phyloP scores from a whole-genome alignment of 1,284 basidiomycete species.

The Trichosporon ovoides region DNA sequence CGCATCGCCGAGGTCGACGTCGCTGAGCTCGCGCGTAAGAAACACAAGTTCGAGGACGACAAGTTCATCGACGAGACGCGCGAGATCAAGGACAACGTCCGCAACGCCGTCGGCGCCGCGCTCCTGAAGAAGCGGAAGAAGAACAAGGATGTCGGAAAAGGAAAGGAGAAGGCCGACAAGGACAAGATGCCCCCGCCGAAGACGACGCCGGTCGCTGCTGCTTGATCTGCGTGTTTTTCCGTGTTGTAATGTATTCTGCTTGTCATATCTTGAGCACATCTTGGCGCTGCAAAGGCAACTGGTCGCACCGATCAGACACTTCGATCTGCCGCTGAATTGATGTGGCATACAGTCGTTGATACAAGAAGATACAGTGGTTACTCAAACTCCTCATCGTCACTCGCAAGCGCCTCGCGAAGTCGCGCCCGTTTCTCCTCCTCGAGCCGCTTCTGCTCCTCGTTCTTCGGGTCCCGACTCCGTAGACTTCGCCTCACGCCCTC shows the following conservation, averaged over 20 bases:
- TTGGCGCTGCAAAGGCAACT: background rate
- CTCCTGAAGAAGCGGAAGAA: slow-evolving; percentile 26
- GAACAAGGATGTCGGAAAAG: slow-evolving; percentile 53
- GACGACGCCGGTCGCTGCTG: slow-evolving; percentile 17
- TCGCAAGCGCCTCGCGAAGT: slow-evolving; percentile 26
- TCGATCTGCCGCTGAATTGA: too few species aligned
- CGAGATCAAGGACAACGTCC: slow-evolving; percentile 87
- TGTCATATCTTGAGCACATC: background rate
- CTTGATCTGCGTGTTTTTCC: background rate
- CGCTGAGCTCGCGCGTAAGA: slow-evolving; percentile 60
- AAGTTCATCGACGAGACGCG: slow-evolving; percentile 87
- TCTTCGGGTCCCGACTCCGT: slow-evolving; percentile 28
- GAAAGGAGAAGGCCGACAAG: slow-evolving; percentile 64
- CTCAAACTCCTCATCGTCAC: slow-evolving; percentile 13
- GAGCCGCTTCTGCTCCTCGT: slow-evolving; percentile 23
- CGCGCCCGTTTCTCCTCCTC: slow-evolving; percentile 27
- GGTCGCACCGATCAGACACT: background rate
- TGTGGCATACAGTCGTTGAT: background rate
- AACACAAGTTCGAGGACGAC: slow-evolving; percentile 84
- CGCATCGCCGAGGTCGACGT: slow-evolving; percentile 51
- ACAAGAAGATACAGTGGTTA: slow-evolving; percentile 5
- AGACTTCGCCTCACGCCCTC: slow-evolving; percentile 20
- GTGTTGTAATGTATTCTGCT: background rate
- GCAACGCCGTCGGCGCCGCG: slow-evolving; percentile 75
- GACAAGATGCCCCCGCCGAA: slow-evolving; percentile 22